phyloP scores from a whole-genome alignment of 345 rosid genomes.

The Moricandia arvensis region DNA sequence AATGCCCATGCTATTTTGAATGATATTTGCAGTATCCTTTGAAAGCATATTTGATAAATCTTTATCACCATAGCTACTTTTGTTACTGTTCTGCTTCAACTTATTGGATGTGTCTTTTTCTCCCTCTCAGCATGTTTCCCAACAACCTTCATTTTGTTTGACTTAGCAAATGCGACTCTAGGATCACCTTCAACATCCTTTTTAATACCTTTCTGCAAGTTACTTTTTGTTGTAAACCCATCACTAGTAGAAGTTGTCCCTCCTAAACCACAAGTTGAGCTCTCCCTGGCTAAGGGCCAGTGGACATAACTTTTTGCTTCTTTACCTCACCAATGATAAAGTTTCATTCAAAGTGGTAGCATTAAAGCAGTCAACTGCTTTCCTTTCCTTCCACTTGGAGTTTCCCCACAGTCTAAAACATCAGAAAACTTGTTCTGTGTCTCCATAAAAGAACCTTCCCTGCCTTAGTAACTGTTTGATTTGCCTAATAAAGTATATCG shows the following conservation, averaged over 20 bases:
- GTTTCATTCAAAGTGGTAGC: conserved; percentile 35
- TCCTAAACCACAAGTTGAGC: conserved; percentile 34
- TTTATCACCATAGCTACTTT: conserved; percentile 34
- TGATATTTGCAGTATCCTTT: conserved; percentile 37
- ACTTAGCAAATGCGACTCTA: conserved; percentile 27
- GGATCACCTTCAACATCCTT: conserved; percentile 23
- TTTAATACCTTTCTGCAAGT: conserved; percentile 37
- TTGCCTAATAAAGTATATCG: conserved; percentile 23
- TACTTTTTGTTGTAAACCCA: conserved; percentile 32
- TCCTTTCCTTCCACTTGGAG: conserved; percentile 39
- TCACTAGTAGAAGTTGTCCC: conserved; percentile 29
- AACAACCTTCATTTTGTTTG: conserved; percentile 32
- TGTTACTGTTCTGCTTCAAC: conserved; percentile 38
- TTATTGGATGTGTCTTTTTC: conserved; percentile 24
- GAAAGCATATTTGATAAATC: conserved; percentile 21
- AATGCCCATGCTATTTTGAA: conserved; percentile 38
- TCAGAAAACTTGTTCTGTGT: conserved; percentile 34
- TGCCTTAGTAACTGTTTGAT: conserved; percentile 31
- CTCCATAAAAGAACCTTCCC: conserved; percentile 34
- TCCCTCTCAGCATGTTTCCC: conserved; percentile 30
- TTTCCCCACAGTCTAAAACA: conserved; percentile 32
- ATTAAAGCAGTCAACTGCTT: conserved; percentile 35
- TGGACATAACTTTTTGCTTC: conserved; percentile 40
- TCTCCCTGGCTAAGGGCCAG: conserved; percentile 33
- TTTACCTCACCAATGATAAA: conserved; percentile 37